A percentile compares a stretch with the other conserved stretches of the same genome.
Conservation (phyloP, 1,284 basidiomycete genomes). For the Cystobasidium slooffiae region DNA sequence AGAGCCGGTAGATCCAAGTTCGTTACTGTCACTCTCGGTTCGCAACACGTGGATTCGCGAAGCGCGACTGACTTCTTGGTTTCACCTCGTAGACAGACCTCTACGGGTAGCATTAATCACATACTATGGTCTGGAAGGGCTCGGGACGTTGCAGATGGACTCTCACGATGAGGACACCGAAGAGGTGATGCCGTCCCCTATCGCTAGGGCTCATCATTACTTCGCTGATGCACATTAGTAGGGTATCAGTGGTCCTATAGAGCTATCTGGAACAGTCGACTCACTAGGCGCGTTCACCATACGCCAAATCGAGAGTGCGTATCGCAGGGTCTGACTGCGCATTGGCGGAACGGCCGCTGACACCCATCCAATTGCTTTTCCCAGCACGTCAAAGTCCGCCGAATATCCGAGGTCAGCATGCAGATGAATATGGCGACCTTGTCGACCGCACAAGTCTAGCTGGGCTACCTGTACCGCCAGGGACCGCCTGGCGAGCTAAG, state of each 20-base stretch:
- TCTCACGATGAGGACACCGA: slow-evolving; percentile 73
- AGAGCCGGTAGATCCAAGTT: slow-evolving; percentile 72
- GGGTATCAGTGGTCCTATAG: slow-evolving; percentile 73
- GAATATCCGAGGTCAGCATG: slow-evolving; percentile 64
- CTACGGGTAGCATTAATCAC: slow-evolving; percentile 77
- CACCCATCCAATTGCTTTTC: background rate
- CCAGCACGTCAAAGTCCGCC: slow-evolving; percentile 66
- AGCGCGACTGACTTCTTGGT: background rate
- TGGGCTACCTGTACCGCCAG: slow-evolving; percentile 68
- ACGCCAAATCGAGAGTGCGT: slow-evolving; percentile 75
- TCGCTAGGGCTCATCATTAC: slow-evolving; percentile 11
- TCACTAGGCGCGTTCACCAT: slow-evolving; percentile 81
- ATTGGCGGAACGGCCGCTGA: background rate
- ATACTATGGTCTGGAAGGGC: slow-evolving; percentile 82
- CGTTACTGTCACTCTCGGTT: slow-evolving; percentile 46
- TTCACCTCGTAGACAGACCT: slow-evolving; percentile 59
- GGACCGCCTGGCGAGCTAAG: slow-evolving; percentile 81
- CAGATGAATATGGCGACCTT: slow-evolving; percentile 66
- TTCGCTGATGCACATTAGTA: slow-evolving; percentile 55
- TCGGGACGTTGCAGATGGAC: slow-evolving; percentile 78
- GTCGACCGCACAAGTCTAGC: slow-evolving; percentile 74
- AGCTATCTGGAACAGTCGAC: slow-evolving; percentile 71
- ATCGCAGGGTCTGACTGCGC: slow-evolving; percentile 17
- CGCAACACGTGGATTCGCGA: background rate
- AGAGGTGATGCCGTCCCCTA: background rate